Evolutionary conservation across 768 basidiomycete genomes (phyloP), one percentile per base, ranked within the genome.

Genomic region (Paxillus rubicundulus): DNA sequence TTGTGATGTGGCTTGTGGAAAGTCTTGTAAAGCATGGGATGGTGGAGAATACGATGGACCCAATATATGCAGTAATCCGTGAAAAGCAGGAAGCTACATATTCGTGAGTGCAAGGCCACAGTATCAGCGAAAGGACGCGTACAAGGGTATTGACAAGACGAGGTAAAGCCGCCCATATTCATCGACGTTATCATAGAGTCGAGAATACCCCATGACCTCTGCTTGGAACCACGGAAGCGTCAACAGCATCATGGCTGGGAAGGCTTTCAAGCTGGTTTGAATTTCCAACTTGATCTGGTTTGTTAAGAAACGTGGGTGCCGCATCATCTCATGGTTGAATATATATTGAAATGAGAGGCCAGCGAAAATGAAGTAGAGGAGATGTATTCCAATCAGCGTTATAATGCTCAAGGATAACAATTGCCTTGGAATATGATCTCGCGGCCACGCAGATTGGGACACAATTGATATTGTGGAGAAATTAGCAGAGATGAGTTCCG

Each of bases 1-100:
- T 91, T 95, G 80, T 99, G 97, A 69, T 99, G 97, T 1, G 96
- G 94, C 70, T 99, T 99, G 72, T 99, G 97, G 42, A 99, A 62
- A 51, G 78, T 73, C 68, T 96, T 98, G 78, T 99, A 99, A 52
- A 97, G 60, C 36, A 77, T 49, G 2, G 96, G 96, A 53, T 87
- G 74, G 66, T 99, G 97, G 50, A 96, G 76, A 72, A 79, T 78
- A 21, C 97, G 85, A 66, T 99, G 97, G n/a, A 96, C 77, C 94
- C 95, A 98, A 69, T 99, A 99, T 57, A 99, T 91, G 61, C 79
- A 76, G 61, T 92, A 90, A 71, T 99, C 97, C 16, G 96, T 99
- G 70, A 92, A 90, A 17, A 88, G 56, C 53, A 95, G 66, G 78
- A 89, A 94, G 54, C 85, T 87, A 45, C 39, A 13, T 21, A 40